phyloP scores from a whole-genome alignment of 306 rosid species.

The Lathyrus sativus region DNA sequence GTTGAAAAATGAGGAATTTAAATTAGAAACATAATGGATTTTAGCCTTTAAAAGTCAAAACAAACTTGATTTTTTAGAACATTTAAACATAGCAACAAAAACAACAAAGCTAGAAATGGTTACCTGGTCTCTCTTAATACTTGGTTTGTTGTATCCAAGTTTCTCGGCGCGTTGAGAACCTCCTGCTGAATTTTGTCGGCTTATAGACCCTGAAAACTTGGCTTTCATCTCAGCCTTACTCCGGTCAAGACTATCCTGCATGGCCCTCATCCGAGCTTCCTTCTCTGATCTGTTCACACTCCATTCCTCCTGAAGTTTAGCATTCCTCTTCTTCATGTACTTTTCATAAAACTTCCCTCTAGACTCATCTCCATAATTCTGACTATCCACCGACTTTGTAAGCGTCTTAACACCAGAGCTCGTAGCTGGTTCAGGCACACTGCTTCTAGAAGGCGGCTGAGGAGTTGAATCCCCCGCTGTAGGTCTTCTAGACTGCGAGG shows the following conservation, averaged over 20 bases:
- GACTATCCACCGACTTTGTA: slow-evolving; percentile 47
- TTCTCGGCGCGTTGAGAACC: slow-evolving; percentile 68
- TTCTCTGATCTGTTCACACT: slow-evolving; percentile 77
- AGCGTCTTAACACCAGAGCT: slow-evolving; percentile 50
- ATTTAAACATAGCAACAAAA: slow-evolving; percentile 35
- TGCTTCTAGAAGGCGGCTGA: slow-evolving; percentile 46
- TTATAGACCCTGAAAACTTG: slow-evolving; percentile 71
- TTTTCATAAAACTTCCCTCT: slow-evolving; percentile 87
- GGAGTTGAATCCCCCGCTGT: slow-evolving; percentile 57
- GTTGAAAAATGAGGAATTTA: slow-evolving; percentile 32
- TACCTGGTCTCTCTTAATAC: slow-evolving; percentile 81
- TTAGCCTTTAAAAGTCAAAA: slow-evolving; percentile 27
- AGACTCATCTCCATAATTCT: slow-evolving; percentile 62
- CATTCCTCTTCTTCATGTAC: slow-evolving; percentile 93
- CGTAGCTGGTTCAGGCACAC: slow-evolving; percentile 40
- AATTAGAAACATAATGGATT: slow-evolving; percentile 33
- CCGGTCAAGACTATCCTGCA: slow-evolving; percentile 89
- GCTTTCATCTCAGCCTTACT: slow-evolving; percentile 82
- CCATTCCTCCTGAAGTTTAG: slow-evolving; percentile 91
- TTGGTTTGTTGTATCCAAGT: slow-evolving; percentile 69
- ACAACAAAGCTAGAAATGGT: slow-evolving; percentile 29
- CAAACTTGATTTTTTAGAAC: slow-evolving; percentile 19
- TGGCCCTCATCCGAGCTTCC: slow-evolving; percentile 93
- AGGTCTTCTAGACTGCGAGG: slow-evolving; percentile 50
- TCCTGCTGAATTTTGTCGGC: slow-evolving; percentile 57